A percentile compares a stretch with the other conserved stretches of the same genome.
These are phyloP conservation scores for Scedosporium apiospermum DNA, from an alignment of 2,329 filamentous ascomycete species.

Conservation along the genomic window DNA sequence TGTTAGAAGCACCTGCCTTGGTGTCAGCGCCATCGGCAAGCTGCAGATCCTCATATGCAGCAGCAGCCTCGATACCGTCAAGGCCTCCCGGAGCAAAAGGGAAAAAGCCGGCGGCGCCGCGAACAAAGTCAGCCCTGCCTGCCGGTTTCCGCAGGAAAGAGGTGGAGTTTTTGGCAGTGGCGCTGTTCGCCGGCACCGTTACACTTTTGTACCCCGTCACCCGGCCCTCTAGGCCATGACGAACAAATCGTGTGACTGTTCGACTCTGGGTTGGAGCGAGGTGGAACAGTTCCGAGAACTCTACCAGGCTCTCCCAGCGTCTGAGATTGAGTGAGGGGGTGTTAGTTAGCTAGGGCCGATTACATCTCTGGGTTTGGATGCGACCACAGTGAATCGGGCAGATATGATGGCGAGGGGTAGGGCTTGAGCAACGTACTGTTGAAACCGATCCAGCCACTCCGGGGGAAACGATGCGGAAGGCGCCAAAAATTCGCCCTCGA, in stretches of 20 bases:
- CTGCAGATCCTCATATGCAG: slow-evolving; percentile 63
- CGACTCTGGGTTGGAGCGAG: slow-evolving; percentile 86
- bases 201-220: slow-evolving; percentile 94
- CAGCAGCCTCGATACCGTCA: slow-evolving; percentile 76
- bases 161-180: slow-evolving; percentile 91
- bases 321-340: slow-evolving; percentile 8
- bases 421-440: slow-evolving; percentile 46
- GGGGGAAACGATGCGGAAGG: slow-evolving; percentile 72
- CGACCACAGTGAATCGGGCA: too few species aligned
- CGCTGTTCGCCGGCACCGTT: slow-evolving; percentile 79
- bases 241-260: slow-evolving; percentile 85
- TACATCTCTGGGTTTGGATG: neutral
- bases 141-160: slow-evolving; percentile 81
- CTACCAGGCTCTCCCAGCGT: slow-evolving; percentile 70
- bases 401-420: neutral
- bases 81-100: slow-evolving; percentile 88
- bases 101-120: slow-evolving; percentile 87
- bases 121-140: slow-evolving; percentile 78
- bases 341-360: neutral
- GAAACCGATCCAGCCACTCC: slow-evolving; percentile 80
- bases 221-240: slow-evolving; percentile 83
- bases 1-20: slow-evolving; percentile 33
- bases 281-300: slow-evolving; percentile 77
- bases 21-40: slow-evolving; percentile 25
- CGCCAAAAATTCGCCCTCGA: slow-evolving; percentile 70